phyloP scores from a whole-genome alignment of 768 basidiomycete genomes.

The Suillus variegatus region DNA sequence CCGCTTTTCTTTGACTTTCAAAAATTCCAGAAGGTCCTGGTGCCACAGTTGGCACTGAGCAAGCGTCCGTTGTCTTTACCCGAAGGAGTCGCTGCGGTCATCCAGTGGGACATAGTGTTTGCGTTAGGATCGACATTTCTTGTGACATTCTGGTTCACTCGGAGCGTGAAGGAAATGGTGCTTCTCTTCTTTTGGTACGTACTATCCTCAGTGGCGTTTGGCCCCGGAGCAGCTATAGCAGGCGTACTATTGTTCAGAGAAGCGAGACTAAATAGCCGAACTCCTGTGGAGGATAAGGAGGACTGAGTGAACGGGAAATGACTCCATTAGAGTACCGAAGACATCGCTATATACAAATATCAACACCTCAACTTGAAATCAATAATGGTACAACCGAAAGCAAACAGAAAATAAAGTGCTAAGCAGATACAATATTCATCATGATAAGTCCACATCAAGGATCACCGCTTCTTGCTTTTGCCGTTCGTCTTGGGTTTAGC shows the following conservation, averaged over 20 bases:
- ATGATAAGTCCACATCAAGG: slow-evolving; percentile 8
- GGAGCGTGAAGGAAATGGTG: slow-evolving; percentile 31
- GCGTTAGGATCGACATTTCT: slow-evolving; percentile 41
- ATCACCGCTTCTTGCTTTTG: slow-evolving; percentile 39
- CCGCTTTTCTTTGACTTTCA: slow-evolving; percentile 12
- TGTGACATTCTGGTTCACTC: slow-evolving; percentile 51
- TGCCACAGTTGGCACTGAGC: slow-evolving; percentile 13
- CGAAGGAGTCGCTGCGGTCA: slow-evolving; percentile 36
- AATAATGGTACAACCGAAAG: slow-evolving; percentile 12
- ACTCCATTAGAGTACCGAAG: not conserved
- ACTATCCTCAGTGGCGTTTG: slow-evolving; percentile 42
- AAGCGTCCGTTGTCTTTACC: slow-evolving; percentile 1
- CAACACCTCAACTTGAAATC: slow-evolving; percentile 4
- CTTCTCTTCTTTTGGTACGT: slow-evolving; percentile 44
- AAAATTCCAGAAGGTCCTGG: slow-evolving; percentile 14
- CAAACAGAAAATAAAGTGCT: slow-evolving; percentile 3
- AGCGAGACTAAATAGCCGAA: slow-evolving; percentile 25
- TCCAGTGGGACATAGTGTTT: slow-evolving; percentile 54
- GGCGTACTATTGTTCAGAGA: slow-evolving; percentile 55
- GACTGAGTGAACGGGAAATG: not conserved
- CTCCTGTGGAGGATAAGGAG: slow-evolving; percentile 4
- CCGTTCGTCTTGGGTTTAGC: slow-evolving; percentile 40
- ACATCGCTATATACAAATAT: not conserved
- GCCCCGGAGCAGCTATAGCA: slow-evolving; percentile 53
- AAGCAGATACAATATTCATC: slow-evolving; percentile 12